Evolutionary conservation across 441 rosid genomes (phyloP).

Genomic region (Corymbia citriodora): DNA sequence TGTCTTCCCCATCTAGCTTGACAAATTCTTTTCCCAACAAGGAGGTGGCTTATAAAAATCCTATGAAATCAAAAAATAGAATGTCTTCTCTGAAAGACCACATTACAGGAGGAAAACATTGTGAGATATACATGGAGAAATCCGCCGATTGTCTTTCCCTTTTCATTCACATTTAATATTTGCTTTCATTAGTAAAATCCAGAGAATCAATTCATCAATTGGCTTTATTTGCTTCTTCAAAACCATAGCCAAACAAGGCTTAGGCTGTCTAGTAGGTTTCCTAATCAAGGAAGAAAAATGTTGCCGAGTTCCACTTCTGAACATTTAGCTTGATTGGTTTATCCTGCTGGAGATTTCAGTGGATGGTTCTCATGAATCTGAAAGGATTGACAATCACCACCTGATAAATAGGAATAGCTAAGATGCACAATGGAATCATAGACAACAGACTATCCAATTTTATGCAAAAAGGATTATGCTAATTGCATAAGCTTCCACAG

Average conservation of each 20-base stretch:
- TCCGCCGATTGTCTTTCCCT: not conserved
- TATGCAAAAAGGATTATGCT: not conserved
- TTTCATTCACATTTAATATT: not conserved
- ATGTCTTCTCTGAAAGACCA: not conserved
- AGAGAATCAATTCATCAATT: not conserved
- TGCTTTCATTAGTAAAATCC: not conserved
- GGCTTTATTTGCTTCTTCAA: not conserved
- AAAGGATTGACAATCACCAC: not conserved
- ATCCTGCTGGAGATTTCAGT: not conserved
- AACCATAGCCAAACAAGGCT: not conserved
- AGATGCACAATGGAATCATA: not conserved
- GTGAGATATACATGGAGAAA: not conserved
- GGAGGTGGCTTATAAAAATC: not conserved
- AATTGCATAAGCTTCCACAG: not conserved
- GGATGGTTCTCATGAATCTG: not conserved
- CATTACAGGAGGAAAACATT: not conserved
- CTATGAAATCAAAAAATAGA: not conserved
- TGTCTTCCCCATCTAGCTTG: not conserved
- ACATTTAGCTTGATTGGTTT: not conserved
- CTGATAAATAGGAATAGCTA: not conserved
- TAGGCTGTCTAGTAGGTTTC: not conserved
- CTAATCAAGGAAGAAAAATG: not conserved
- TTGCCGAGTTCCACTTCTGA: not conserved
- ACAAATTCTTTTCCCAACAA: not conserved
- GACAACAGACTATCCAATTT: not conserved